Evolutionary conservation across 1,284 basidiomycete genomes (phyloP).

Genomic region (Microbotryomycetes sp.): DNA sequence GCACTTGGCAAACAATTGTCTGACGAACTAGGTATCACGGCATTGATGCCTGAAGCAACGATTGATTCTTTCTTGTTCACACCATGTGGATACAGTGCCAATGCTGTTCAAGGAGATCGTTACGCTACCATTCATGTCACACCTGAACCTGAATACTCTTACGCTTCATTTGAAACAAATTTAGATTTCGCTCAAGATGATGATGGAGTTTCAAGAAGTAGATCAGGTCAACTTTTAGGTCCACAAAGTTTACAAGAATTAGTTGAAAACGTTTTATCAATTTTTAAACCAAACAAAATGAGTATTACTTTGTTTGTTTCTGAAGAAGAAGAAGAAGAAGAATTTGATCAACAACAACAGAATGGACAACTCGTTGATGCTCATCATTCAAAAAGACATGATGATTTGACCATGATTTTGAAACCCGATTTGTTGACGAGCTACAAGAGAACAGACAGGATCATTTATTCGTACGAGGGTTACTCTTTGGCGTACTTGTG

Average conservation of each 20-base stretch:
- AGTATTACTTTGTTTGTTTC: slow-evolving; percentile 90
- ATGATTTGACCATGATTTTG: slow-evolving; percentile 34
- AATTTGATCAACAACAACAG: slow-evolving; percentile 57
- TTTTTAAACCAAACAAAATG: slow-evolving; percentile 85
- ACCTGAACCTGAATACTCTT: slow-evolving; percentile 93
- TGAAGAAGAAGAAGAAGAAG: slow-evolving; percentile 52
- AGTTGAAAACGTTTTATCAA: slow-evolving; percentile 77
- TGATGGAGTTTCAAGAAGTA: neutral
- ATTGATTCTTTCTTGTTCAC: slow-evolving; percentile 91
- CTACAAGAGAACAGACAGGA: slow-evolving; percentile 77
- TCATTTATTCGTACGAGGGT: slow-evolving; percentile 94
- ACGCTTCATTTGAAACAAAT: slow-evolving; percentile 98
- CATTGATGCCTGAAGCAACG: slow-evolving; percentile 74
- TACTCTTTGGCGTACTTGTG: slow-evolving; percentile 74
- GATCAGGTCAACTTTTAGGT: slow-evolving; percentile 32
- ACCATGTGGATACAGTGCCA: slow-evolving; percentile 95
- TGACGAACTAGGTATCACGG: slow-evolving; percentile 67
- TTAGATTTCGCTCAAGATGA: slow-evolving; percentile 58
- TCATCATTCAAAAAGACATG: slow-evolving; percentile 42
- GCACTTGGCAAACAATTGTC: slow-evolving; percentile 64
- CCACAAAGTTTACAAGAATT: slow-evolving; percentile 44
- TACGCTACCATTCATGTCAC: slow-evolving; percentile 99
- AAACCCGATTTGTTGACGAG: slow-evolving; percentile 38
- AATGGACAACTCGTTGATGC: slow-evolving; percentile 49
- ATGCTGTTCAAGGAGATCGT: slow-evolving; percentile 80